Percentiles rank a stretch among this genome's conserved stretches.
phyloP scores from a whole-genome alignment of 2,329 filamentous ascomycete genomes.

The Penicillium brasilianum region DNA sequence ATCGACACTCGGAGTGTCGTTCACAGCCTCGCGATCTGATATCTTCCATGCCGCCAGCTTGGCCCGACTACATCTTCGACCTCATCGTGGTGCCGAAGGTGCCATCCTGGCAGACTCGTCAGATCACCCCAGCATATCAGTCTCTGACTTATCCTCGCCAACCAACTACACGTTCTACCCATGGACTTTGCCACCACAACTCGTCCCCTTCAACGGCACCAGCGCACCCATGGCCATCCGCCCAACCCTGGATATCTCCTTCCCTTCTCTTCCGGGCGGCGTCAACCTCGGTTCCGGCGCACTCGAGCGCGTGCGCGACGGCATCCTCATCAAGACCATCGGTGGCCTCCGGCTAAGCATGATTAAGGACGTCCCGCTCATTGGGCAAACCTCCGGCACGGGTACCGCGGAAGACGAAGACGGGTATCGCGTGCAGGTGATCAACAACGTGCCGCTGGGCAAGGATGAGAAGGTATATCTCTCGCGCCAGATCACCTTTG shows the following conservation, averaged over 20 bases:
- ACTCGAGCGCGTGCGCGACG: conserved; percentile 63
- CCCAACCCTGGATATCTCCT: conserved; percentile 72
- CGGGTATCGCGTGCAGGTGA: conserved; percentile 68
- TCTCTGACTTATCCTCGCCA: conserved; percentile 62
- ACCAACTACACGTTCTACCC: conserved; percentile 87
- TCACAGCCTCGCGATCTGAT: conserved; percentile 77
- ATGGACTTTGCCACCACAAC: conserved; percentile 81
- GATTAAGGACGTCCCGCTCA: conserved; percentile 52
- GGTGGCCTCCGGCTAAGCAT: conserved; percentile 61
- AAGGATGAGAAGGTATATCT: conserved; percentile 87
- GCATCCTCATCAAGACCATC: conserved; percentile 65
- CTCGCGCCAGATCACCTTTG: conserved; percentile 73
- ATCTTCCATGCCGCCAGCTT: conserved; percentile 88
- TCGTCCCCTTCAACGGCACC: conserved; percentile 78
- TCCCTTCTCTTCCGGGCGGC: conserved; percentile 61
- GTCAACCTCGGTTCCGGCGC: conserved; percentile 52
- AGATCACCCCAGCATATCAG: conserved; percentile 60
- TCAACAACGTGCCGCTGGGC: conserved; percentile 80
- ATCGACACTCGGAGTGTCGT: conserved; percentile 74
- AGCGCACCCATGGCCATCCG: conserved; percentile 74
- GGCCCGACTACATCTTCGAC: conserved; percentile 78
- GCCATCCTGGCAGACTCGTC: conserved; percentile 59
- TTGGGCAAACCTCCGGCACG: conserved; percentile 10
- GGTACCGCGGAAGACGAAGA: conserved; percentile 32
- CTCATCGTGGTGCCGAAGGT: conserved; percentile 62